Evolutionary conservation across 1,284 basidiomycete genomes (phyloP).

Genomic region (Pseudozyma flocculosa): DNA sequence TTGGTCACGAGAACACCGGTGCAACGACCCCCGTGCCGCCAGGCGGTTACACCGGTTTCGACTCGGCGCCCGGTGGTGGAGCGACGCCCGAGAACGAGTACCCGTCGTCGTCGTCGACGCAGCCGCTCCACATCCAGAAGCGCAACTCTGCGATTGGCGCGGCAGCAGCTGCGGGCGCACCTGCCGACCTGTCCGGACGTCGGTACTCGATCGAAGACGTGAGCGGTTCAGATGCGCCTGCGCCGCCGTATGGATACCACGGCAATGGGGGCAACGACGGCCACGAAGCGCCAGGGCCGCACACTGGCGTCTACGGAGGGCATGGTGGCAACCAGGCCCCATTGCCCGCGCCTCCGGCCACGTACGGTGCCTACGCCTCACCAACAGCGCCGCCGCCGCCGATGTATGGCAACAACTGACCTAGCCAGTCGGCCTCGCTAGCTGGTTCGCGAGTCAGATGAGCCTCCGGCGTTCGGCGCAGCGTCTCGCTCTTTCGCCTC

Average conservation of each 20-base stretch:
- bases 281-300: not conserved
- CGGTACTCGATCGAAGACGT: conserved; percentile 18
- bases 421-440: no score
- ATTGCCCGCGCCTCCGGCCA: not conserved
- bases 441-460: no score
- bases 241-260: conserved; percentile 23
- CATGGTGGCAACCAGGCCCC: not conserved
- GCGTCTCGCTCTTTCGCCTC: not conserved
- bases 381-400: conserved; percentile 10
- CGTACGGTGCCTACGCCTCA: not conserved
- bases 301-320: not conserved
- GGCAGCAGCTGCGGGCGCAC: conserved; percentile 19
- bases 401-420: conserved; percentile 17
- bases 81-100: conserved; percentile 10
- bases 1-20: conserved; percentile 1
- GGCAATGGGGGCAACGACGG: not conserved
- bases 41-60: conserved; percentile 6
- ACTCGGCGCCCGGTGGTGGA: not conserved
- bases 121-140: conserved; percentile 40
- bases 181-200: conserved; percentile 13
- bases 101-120: conserved; percentile 3
- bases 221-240: conserved; percentile 14
- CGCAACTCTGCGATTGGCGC: conserved; percentile 15
- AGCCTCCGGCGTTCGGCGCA: no score
- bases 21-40: conserved; percentile 11